Evolutionary conservation across 495 filamentous ascomycete genomes (phyloP).

Genomic region (Podospora tetraspora): DNA sequence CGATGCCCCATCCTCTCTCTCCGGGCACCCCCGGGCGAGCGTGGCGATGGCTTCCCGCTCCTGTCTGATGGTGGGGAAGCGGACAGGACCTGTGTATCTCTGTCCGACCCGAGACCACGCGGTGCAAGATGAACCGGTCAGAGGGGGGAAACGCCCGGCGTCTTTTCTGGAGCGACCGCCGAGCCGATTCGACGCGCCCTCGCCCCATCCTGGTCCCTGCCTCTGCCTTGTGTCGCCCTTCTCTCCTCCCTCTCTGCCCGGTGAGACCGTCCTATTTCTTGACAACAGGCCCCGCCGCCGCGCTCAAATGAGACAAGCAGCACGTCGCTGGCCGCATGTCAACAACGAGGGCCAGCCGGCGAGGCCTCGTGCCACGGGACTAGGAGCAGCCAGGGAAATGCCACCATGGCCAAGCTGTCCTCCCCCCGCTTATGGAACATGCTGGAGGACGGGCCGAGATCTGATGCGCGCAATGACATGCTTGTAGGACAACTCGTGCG

Average conservation of each 20-base stretch:
- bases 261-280: conserved; percentile 21
- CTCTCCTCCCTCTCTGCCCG: conserved; percentile 2
- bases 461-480: conserved; percentile 26
- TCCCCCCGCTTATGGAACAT: conserved; percentile 5
- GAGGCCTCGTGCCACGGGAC: conserved; percentile 17
- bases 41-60: conserved; percentile 4
- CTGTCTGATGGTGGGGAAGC: conserved; percentile 11
- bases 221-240: conserved; percentile 4
- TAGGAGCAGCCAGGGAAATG: conserved; percentile 15
- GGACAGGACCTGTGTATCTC: conserved; percentile 10
- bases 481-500: conserved; percentile 29
- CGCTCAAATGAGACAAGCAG: conserved; percentile 21
- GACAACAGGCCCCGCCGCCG: conserved; percentile 14
- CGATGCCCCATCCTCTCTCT: neutral
- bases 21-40: neutral
- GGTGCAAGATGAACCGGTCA: conserved; percentile 7
- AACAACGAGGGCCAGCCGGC: conserved; percentile 12
- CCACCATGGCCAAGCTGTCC: conserved; percentile 1
- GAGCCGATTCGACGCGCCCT: conserved; percentile 11
- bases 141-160: neutral
- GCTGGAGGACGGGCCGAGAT: conserved; percentile 19
- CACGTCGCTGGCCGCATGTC: conserved; percentile 15
- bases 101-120: conserved; percentile 17
- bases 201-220: conserved; percentile 3
- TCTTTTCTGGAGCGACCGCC: neutral